Evolutionary conservation across 169 alveolate species (phyloP), one percentile per base, ranked within the genome.

Genomic region (Cryptosporidium parvum): DNA sequence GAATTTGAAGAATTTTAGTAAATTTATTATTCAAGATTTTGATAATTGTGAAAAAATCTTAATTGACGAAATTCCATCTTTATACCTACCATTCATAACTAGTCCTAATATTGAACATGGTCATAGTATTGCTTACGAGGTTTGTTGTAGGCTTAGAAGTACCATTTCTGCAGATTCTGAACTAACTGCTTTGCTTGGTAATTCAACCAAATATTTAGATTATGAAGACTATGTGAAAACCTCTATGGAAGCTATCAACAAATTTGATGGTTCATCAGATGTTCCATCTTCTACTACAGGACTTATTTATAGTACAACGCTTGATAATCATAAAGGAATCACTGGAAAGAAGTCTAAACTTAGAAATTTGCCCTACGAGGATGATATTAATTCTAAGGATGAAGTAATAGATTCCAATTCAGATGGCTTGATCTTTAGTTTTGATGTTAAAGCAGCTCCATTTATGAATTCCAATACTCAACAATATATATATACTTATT

Each of bases 361-460:
- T 35, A 73, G 70, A 31, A 51, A 56, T 29, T 26, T 73, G 35
- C 56, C 39, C 8, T 73, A 73, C 29, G 6, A 62, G 35, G 58
- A 39, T 35, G 62, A 37, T 35, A 56, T 21, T 26, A 45, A 21
- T 26, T 37, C 58, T 6, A 29, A 21, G 1, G 23, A 58, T n/a
- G 42, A 73, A 35, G 29, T 2, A 10, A 44, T 2, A 10, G 56
- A 56, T 21, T n/a, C 18, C 4, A 35, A 31, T 58, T 26, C 39
- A 5, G 14, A 21, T 10, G 67, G 16, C 44, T 6, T 67, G 26
- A 35, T 42, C 1, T 58, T 59, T 48, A 80, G 75, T 5, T 80
- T 80, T 80, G 75, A 80, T 80, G 89, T 62, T 12, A 80, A 80
- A 18, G 72, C 70, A n/a, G 89, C 89, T 80, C 89, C 89, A 39